phyloP scores from a whole-genome alignment of 208 protist genomes.

The Wallacemonas sp. region DNA sequence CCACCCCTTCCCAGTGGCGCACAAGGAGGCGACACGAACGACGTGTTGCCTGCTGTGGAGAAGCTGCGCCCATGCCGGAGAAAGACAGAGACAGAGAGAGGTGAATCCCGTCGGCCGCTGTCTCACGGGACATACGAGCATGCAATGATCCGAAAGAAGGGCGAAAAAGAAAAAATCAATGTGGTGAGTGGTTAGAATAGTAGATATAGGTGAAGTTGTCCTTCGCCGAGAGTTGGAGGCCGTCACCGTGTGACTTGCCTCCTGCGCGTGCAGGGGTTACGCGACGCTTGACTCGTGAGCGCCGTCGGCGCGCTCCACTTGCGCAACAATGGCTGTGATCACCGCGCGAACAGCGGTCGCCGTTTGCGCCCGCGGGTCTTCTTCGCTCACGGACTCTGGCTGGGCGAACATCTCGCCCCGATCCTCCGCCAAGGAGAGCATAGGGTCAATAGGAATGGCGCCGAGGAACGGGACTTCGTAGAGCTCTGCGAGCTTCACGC shows the following conservation, averaged over 20 bases:
- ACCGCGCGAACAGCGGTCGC: constrained; percentile 47
- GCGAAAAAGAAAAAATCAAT: neutral
- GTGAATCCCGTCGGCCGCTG: no score
- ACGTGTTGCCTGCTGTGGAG: no score
- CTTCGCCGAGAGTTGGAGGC: no score
- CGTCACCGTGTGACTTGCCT: neutral
- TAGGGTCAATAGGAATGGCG: constrained; percentile 80
- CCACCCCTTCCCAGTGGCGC: no score
- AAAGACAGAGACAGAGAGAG: no score
- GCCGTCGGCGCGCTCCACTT: constrained; percentile 46
- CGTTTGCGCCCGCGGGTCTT: constrained; percentile 27
- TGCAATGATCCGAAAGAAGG: neutral
- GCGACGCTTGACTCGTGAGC: no score
- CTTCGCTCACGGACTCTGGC: neutral
- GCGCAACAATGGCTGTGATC: constrained; percentile 50
- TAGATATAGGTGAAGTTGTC: neutral
- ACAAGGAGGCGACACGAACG: no score
- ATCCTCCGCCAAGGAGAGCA: constrained; percentile 71
- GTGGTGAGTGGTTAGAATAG: neutral
- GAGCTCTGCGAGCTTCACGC: constrained; percentile 60
- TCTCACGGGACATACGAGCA: no score
- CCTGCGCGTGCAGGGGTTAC: no score
- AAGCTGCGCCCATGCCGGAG: no score
- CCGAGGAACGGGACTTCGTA: constrained; percentile 87
- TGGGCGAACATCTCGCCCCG: constrained; percentile 55